Conservation (phyloP, 2,329 filamentous ascomycete genomes). For the Huntiella moniliformis region DNA sequence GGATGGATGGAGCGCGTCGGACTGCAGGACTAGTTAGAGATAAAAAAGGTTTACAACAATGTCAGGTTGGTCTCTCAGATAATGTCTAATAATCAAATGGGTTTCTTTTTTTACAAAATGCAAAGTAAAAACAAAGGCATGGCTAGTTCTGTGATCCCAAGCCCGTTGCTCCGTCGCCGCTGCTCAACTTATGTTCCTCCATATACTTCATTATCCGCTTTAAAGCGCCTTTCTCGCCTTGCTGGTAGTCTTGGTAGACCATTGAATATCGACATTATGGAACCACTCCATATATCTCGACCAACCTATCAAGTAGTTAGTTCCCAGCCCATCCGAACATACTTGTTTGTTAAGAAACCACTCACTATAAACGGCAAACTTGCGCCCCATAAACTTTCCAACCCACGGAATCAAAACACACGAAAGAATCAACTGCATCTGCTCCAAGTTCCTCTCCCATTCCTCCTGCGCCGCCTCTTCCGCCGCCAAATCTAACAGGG, state of each 20-base stretch:
- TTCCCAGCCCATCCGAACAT: not conserved
- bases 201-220: not conserved
- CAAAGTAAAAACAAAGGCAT: not conserved
- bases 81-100: not conserved
- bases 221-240: constrained; percentile 35
- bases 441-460: constrained; percentile 87
- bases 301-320: constrained; percentile 45
- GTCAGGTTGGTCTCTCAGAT: too few relatives aligned
- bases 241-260: constrained; percentile 44
- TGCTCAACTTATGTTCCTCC: not conserved
- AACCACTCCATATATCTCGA: constrained; percentile 84
- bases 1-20: too few relatives aligned
- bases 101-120: not conserved
- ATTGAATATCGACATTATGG: constrained; percentile 55
- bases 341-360: too few relatives aligned
- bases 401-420: constrained; percentile 90
- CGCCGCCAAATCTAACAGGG: constrained; percentile 32
- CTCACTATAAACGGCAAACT: constrained; percentile 92
- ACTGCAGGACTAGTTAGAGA: not conserved
- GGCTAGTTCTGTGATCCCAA: constrained; percentile 1
- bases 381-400: constrained; percentile 87
- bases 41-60: too few relatives aligned
- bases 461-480: constrained; percentile 79
- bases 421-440: constrained; percentile 77
- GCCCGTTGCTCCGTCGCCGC: not conserved